These are phyloP conservation scores for Coccinonectria pachysandricola DNA, from an alignment of 2,329 filamentous ascomycete species.

Conservation along the genomic window DNA sequence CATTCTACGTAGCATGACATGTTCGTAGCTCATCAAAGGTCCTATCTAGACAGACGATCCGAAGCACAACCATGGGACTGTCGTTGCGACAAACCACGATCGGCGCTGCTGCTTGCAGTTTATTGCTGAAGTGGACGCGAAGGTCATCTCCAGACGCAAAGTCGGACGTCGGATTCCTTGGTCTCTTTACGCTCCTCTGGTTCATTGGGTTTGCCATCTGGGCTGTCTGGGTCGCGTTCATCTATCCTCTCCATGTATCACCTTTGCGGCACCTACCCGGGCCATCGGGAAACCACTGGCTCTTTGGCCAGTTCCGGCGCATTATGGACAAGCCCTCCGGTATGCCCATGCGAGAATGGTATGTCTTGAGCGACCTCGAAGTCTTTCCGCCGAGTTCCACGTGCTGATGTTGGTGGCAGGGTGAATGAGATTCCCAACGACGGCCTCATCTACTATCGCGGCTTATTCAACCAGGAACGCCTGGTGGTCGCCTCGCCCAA, in stretches of 20 bases:
- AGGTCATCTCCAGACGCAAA: too few relatives aligned
- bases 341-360: constrained; percentile 39
- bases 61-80: constrained; percentile 14
- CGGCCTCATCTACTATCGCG: constrained; percentile 57
- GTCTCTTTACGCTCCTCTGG: constrained; percentile 27
- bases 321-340: constrained; percentile 32
- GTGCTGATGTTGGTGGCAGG: too few relatives aligned
- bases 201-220: constrained; percentile 24
- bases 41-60: too few relatives aligned
- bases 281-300: constrained; percentile 32
- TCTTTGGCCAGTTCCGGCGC: constrained; percentile 36
- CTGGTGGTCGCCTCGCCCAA: constrained; percentile 52
- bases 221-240: constrained; percentile 31
- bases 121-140: constrained; percentile 10
- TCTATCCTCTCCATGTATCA: constrained; percentile 41
- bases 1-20: too few relatives aligned
- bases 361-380: too few relatives aligned
- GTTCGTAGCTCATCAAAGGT: too few relatives aligned
- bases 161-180: constrained; percentile 22
- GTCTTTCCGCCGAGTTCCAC: too few relatives aligned
- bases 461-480: constrained; percentile 51
- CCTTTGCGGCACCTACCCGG: constrained; percentile 38
- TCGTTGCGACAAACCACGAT: constrained; percentile 16
- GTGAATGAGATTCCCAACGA: constrained; percentile 51
- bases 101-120: constrained; percentile 14